Evolutionary conservation across 192 early-diverging fungal species (phyloP).

Genomic region (Fimicolochytrium jonesii): DNA sequence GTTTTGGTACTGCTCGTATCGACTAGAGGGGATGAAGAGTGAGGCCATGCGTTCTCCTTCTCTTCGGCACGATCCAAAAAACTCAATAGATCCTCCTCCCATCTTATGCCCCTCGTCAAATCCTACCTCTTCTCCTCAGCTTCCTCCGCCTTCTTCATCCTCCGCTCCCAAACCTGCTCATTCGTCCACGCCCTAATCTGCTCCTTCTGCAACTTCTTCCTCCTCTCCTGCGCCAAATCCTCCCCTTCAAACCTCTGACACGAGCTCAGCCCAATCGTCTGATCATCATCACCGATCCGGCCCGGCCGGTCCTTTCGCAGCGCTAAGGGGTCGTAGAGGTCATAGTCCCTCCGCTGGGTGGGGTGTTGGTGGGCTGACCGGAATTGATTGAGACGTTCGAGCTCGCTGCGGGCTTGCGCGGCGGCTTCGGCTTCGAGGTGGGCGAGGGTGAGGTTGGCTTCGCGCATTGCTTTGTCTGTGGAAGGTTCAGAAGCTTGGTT

Average conservation of each 20-base stretch:
- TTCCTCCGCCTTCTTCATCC: constrained; percentile 26
- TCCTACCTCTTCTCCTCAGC: constrained; percentile 37
- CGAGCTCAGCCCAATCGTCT: constrained; percentile 36
- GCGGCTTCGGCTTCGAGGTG: constrained; percentile 43
- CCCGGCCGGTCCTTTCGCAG: constrained; percentile 46
- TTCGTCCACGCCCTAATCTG: constrained; percentile 51
- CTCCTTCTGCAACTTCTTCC: constrained; percentile 39
- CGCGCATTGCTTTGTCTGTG: constrained; percentile 30
- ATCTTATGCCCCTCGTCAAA: not conserved
- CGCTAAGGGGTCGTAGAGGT: constrained; percentile 50
- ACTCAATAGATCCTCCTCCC: too few species aligned
- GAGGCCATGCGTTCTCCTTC: too few species aligned
- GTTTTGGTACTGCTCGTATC: constrained; percentile 39
- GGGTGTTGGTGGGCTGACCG: constrained; percentile 39
- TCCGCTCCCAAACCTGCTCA: constrained; percentile 43
- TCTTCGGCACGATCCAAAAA: too few species aligned
- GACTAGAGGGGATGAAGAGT: too few species aligned
- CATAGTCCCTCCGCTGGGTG: constrained; percentile 48
- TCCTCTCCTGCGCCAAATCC: constrained; percentile 35
- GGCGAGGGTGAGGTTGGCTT: constrained; percentile 44
- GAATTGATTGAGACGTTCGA: constrained; percentile 39
- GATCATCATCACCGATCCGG: constrained; percentile 41
- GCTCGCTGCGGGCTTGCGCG: constrained; percentile 20
- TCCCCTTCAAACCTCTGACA: constrained; percentile 55
- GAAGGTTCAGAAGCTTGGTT: too few species aligned